Evolutionary conservation across 345 rosid genomes (phyloP), one percentile per base, ranked within the genome.

Genomic region (Adansonia digitata): DNA sequence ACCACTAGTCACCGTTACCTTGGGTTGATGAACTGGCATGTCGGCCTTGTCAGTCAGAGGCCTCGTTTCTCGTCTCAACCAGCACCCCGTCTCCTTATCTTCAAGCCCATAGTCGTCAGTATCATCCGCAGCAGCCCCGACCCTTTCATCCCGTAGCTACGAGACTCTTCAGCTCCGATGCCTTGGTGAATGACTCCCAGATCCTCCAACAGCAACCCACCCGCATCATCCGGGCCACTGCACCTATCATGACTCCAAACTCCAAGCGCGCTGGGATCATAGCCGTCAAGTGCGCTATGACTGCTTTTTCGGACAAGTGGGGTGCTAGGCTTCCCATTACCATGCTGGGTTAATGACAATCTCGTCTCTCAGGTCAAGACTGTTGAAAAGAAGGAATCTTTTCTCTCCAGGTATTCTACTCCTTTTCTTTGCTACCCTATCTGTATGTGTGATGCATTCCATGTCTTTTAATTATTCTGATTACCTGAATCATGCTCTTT

Each of bases 291-390:
- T 90, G 92, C 71, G 98, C 97, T 29, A 93, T 95, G 97, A 82
- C 93, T 12, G 98, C 93, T 51, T 81, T 80, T 42, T 93, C 97
- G 99, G 92, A 95, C 77, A 95, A 95, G 85, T 95, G 99, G 99
- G 99, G 97, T 46, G 86, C 86, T 46, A 90, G 93, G 86, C 79
- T 95, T 77, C 99, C 98, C 14, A 59, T 86, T 46, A 83, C 91
- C 56, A 74, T 95, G 93, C 11, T 93, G 94, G 94, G 92, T 90
- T 8, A 97, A 95, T 74, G 94, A 93, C 67, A 95, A 93, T 77
- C 85, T 93, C 45, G 99, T 95, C 69, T 84, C 97, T 75, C 99
- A 95, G 90, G 93, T 93, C 75, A 95, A 93, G 80, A 93, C 97
- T 55, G 34, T 91, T 22, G 98, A 93, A 74, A 90, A 75, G 98